These are phyloP conservation scores for Camellia sinensis DNA, from an alignment of 148 eudicot species.

Conservation along the genomic window DNA sequence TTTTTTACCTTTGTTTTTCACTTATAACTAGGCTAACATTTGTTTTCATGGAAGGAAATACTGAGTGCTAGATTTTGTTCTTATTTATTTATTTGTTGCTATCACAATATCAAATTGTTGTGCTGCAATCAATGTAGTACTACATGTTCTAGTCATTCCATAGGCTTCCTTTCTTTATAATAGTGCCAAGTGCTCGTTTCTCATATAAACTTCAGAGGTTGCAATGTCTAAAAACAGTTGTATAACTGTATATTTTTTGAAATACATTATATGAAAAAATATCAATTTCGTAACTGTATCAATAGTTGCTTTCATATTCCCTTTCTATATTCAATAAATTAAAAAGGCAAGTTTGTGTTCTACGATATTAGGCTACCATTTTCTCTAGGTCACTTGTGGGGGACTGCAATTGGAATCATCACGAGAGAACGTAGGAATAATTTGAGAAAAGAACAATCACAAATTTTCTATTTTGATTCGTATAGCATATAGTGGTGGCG, in stretches of 20 bases:
- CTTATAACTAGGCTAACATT: neutral
- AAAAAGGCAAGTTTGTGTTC: too few species aligned
- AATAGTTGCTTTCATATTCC: too few species aligned
- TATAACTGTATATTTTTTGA: too few species aligned
- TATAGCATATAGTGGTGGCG: too few species aligned
- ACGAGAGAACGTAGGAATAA: too few species aligned
- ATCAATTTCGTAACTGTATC: neutral
- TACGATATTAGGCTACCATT: too few species aligned
- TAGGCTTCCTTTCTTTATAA: neutral
- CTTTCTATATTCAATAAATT: too few species aligned
- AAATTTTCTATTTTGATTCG: too few species aligned
- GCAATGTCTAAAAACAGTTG: neutral
- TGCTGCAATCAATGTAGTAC: neutral
- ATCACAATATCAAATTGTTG: neutral
- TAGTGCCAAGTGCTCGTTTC: neutral
- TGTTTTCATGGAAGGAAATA: neutral
- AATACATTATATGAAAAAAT: too few species aligned
- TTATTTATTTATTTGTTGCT: neutral
- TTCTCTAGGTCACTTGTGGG: too few species aligned
- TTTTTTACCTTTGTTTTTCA: constrained; percentile 8
- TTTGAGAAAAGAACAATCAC: too few species aligned
- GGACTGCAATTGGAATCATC: too few species aligned
- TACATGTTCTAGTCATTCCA: neutral
- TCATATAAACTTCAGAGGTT: neutral
- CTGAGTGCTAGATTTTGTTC: neutral